Evolutionary conservation across 2,329 filamentous ascomycete genomes (phyloP).

Genomic region (Aspergillus oerlinghausenensis): DNA sequence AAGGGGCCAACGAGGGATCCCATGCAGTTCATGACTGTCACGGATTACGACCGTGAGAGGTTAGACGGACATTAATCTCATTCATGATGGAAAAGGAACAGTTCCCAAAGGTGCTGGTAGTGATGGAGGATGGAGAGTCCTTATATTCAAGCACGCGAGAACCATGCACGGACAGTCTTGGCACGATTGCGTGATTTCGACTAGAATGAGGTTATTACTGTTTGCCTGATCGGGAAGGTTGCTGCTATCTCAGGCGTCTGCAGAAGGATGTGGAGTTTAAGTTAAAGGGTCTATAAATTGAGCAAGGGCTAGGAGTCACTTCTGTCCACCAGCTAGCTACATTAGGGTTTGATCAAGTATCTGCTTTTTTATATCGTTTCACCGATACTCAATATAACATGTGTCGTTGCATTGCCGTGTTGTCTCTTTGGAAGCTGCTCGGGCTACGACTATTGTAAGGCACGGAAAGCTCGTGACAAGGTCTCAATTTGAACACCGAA

Average conservation of each 20-base stretch:
- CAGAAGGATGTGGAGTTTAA: not conserved
- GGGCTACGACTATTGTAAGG: not conserved
- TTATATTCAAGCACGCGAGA: constrained; percentile 23
- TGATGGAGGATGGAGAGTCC: constrained; percentile 17
- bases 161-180: constrained; percentile 22
- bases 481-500: not conserved
- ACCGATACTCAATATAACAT: not conserved
- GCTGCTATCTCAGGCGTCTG: not conserved
- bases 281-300: not conserved
- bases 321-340: not conserved
- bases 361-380: not conserved
- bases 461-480: not conserved
- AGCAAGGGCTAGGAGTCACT: not conserved
- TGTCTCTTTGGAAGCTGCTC: not conserved
- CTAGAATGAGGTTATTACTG: constrained; percentile 3
- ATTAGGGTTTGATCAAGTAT: not conserved
- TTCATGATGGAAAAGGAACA: constrained; percentile 1
- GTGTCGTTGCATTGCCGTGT: not conserved
- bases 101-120: not conserved
- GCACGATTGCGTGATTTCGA: constrained; percentile 33
- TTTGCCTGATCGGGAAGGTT: constrained; percentile 3
- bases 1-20: not conserved
- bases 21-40: not conserved
- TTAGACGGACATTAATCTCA: not conserved
- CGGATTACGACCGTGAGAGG: not conserved